Evolutionary conservation across 495 filamentous ascomycete species (phyloP), one percentile per base, ranked within the genome.

Genomic region (Apodospora peruviana): DNA sequence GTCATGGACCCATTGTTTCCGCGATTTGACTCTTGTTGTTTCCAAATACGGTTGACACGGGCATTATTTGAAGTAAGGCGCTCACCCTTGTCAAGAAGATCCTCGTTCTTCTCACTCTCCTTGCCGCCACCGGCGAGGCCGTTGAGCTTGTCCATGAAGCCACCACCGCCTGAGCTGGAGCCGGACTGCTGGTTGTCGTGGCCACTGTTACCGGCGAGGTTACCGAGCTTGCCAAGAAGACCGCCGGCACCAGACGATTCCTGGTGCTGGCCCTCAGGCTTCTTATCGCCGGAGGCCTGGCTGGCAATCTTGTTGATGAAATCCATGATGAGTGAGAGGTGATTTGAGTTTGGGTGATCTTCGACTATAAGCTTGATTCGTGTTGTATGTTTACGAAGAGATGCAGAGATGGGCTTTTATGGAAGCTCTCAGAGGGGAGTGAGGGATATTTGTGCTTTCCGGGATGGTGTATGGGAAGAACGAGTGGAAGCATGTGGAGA

Each of bases 21-120:
- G n/a, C n/a, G n/a, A n/a, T n/a, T n/a, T n/a, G n/a, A n/a, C n/a
- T n/a, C n/a, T n/a, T n/a, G n/a, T n/a, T n/a, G n/a, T n/a, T n/a
- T n/a, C n/a, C n/a, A n/a, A 14, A 32, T 32, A 32, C 27, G 27
- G 14, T 32, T 32, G 27, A 32, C 7, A 14, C 7, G 7, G 27
- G 14, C 7, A 32, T 32, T 32, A 7, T 32, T 32, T 2, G 19
- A 0, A n/a, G 11, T 20, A 19, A n/a, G 17, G 5, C 14, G 49
- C 44, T 20, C 59, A 81, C 79, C 80, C 59, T 86, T 85, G 58
- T 85, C 83, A 22, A 85, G 71, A 0, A 51, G 57, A 61, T 87
- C 84, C 59, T 87, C 84, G 35, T 85, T 81, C 73, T 86, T 78
- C 76, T 88, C 85, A 57, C 80, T 75, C 56, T 78, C 69, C 40